phyloP scores from a whole-genome alignment of 2,329 filamentous ascomycete species.

The Chrysoporthe puriensis region DNA sequence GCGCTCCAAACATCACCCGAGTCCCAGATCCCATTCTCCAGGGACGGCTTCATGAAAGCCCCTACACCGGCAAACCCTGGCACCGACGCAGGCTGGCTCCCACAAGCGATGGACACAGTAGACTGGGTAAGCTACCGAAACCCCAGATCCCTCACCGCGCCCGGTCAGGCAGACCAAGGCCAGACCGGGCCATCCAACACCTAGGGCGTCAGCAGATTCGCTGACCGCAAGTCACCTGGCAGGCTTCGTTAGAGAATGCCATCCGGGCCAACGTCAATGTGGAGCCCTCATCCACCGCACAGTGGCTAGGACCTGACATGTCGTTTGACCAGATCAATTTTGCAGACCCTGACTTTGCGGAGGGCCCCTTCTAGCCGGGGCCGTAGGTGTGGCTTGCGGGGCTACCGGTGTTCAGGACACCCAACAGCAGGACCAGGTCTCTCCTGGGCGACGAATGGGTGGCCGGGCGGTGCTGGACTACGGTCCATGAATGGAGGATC shows the following conservation, averaged over 20 bases:
- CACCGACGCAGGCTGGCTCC: conserved; percentile 25
- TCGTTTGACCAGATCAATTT: conserved; percentile 21
- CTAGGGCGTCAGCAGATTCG: background rate
- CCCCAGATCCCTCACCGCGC: background rate
- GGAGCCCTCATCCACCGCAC: conserved; percentile 13
- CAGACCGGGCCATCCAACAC: background rate
- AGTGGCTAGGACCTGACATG: conserved; percentile 16
- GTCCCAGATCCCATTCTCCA: background rate
- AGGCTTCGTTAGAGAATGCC: conserved; percentile 20
- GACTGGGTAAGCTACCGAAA: conserved; percentile 14
- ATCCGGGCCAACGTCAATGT: conserved; percentile 20
- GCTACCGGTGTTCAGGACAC: background rate
- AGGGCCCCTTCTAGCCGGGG: conserved; percentile 1
- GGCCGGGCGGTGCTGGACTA: conserved; percentile 3
- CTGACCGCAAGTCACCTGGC: conserved; percentile 16
- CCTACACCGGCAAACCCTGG: background rate
- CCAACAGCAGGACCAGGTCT: background rate
- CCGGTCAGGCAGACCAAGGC: background rate
- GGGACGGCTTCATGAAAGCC: conserved; percentile 8
- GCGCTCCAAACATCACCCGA: background rate
- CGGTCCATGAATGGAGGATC: background rate
- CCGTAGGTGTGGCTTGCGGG: background rate
- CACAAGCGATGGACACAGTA: conserved; percentile 15
- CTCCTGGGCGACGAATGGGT: background rate
- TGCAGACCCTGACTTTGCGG: conserved; percentile 14